These are phyloP conservation scores for Candida namnaoensis DNA, from an alignment of 805 yeast species.

Conservation along the genomic window DNA sequence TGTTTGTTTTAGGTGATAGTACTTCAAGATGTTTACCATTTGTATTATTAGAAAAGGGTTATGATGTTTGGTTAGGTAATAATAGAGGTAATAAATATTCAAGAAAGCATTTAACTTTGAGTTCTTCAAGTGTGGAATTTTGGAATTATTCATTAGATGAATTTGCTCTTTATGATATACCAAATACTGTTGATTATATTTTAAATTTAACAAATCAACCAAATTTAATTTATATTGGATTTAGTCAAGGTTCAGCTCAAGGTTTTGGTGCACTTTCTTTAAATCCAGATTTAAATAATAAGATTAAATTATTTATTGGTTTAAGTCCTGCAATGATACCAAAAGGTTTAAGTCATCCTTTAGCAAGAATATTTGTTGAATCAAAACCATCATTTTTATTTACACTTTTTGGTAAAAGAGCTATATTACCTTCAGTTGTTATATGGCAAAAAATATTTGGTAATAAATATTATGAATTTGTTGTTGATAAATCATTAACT, in stretches of 20 bases:
- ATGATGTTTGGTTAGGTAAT: slow-evolving; percentile 93
- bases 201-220: slow-evolving; percentile 36
- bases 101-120: slow-evolving; percentile 15
- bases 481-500: slow-evolving; percentile 57
- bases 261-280: slow-evolving; percentile 75
- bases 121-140: slow-evolving; percentile 34
- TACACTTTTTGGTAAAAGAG: slow-evolving; percentile 63
- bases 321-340: slow-evolving; percentile 95
- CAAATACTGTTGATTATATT: slow-evolving; percentile 71
- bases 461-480: slow-evolving; percentile 46
- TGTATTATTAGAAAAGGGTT: slow-evolving; percentile 67
- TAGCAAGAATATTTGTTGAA: slow-evolving; percentile 67
- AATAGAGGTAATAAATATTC: slow-evolving; percentile 91
- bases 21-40: slow-evolving; percentile 51
- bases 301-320: slow-evolving; percentile 58
- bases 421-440: slow-evolving; percentile 60
- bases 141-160: slow-evolving; percentile 94
- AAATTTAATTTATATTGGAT: slow-evolving; percentile 68
- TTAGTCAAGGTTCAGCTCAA: slow-evolving; percentile 92
- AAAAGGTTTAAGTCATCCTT: slow-evolving; percentile 65
- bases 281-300: slow-evolving; percentile 51
- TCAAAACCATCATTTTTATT: slow-evolving; percentile 69
- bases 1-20: slow-evolving; percentile 39
- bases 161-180: slow-evolving; percentile 86
- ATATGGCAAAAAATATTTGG: slow-evolving; percentile 75